Evolutionary conservation across 2,329 filamentous ascomycete genomes (phyloP), one percentile per base, ranked within the genome.

Genomic region (Fusarium oxysporum): DNA sequence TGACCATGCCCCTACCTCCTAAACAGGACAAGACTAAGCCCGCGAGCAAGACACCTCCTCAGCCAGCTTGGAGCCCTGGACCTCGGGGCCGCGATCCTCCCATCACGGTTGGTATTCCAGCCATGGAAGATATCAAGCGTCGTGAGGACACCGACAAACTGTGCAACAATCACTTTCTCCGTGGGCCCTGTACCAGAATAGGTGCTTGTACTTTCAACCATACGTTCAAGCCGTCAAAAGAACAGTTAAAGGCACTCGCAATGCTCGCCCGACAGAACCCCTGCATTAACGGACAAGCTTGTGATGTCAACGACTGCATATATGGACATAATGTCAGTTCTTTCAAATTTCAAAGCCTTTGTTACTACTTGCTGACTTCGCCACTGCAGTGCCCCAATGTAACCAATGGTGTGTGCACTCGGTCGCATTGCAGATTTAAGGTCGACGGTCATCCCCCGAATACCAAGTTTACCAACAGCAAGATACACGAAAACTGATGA

Each of bases 151-250:
- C 80, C 72, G 84, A 86, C 68, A 91, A 91, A 79, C 81, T 90
- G 12, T 91, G 89, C 82, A 91, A 91, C 77, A 89, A 89, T 54
- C 87, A 90, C 75, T 91, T 89, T 75, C 83, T 91, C 35, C 84
- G 88, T 23, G 88, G 88, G 0, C 86, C 86, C 1, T 91, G 89
- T 72, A 77, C 82, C 53, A 90, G 89, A 73, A 84, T 84, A 14
- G 82, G 85, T n/a, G 81, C 83, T 9, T 91, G 89, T 79, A 82
- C 81, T 55, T 91, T 90, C 74, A 86, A 88, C 65, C 89, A 91
- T 78, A 81, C 86, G 50, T 87, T 90, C 75, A 85, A 83, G 70
- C 84, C 86, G 6, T 85, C 82, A 9, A 80, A 83, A 28, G 88
- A 90, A 6, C 89, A 91, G 76, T 81, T 87, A 57, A 84, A 84